Conservation (phyloP, 306 rosid genomes). For the Dalbergia cultrata region DNA sequence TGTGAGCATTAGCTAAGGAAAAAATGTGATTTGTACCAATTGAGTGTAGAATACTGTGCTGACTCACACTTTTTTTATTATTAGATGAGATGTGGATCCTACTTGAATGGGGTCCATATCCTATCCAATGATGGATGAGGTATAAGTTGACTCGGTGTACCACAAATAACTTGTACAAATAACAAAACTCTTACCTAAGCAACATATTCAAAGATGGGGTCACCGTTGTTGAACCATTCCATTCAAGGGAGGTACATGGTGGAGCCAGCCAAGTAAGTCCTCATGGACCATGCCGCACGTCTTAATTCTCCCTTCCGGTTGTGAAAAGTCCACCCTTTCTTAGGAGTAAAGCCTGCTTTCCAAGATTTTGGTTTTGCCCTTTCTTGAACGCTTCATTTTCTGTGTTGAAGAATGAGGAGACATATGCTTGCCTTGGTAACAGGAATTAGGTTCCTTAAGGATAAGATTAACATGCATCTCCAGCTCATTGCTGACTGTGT, state of each 20-base stretch:
- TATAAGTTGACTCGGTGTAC: too few species aligned
- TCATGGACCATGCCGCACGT: slow-evolving; percentile 28
- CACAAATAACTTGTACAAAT: too few species aligned
- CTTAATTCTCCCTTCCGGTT: slow-evolving; percentile 17
- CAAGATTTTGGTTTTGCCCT: slow-evolving; percentile 31
- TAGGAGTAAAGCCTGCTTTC: slow-evolving; percentile 19
- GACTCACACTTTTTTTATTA: too few species aligned
- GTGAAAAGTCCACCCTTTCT: slow-evolving; percentile 41
- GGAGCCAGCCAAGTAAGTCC: slow-evolving; percentile 12
- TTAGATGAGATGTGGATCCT: too few species aligned
- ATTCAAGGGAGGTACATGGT: slow-evolving; percentile 44
- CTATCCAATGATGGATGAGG: too few species aligned
- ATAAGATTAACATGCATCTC: slow-evolving; percentile 57
- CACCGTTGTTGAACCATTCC: slow-evolving; percentile 49
- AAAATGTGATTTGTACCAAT: too few species aligned
- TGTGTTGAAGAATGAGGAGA: slow-evolving; percentile 39
- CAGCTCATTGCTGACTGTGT: slow-evolving; percentile 47
- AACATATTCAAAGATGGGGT: slow-evolving; percentile 38
- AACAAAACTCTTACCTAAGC: too few species aligned
- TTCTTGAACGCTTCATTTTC: slow-evolving; percentile 35
- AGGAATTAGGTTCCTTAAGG: slow-evolving; percentile 15
- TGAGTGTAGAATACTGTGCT: too few species aligned
- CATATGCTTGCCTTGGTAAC: slow-evolving; percentile 31
- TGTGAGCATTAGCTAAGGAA: slow-evolving; percentile 49
- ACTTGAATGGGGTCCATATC: too few species aligned